A percentile compares a stretch with the other conserved stretches of the same genome.
phyloP scores from a whole-genome alignment of 106 monocot species.

The Allium cepa region DNA sequence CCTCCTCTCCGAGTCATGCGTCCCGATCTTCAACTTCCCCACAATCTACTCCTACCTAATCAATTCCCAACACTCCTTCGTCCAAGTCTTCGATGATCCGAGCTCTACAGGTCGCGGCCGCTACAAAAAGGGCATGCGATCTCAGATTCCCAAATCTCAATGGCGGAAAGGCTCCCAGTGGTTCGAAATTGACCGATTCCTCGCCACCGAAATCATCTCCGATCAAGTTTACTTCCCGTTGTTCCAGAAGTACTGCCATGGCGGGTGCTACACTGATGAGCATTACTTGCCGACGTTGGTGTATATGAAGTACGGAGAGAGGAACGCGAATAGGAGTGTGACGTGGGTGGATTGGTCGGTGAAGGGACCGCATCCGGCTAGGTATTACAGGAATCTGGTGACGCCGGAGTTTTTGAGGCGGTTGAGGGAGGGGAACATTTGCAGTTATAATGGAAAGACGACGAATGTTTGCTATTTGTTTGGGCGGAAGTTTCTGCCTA shows the following conservation, averaged over 20 bases:
- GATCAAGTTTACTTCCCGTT: conserved; percentile 38
- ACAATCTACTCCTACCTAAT: conserved; percentile 50
- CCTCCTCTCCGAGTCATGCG: conserved; percentile 61
- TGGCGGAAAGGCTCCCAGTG: conserved; percentile 82
- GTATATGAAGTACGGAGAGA: conserved; percentile 10
- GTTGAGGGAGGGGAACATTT: conserved; percentile 31
- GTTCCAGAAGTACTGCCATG: conserved; percentile 29
- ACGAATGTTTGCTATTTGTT: conserved; percentile 57
- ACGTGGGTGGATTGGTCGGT: conserved; percentile 87
- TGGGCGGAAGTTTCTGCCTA: conserved; percentile 2
- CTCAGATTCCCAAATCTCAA: conserved; percentile 4
- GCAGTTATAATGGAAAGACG: conserved; percentile 51
- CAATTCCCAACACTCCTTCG: conserved; percentile 26
- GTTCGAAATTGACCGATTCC: conserved; percentile 47
- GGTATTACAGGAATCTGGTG: conserved; percentile 30
- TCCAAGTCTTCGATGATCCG: conserved; percentile 29
- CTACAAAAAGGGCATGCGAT: conserved; percentile 29
- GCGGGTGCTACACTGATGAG: conserved; percentile 54
- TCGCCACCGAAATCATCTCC: conserved; percentile 42
- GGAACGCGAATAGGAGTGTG: conserved; percentile 55
- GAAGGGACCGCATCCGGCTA: conserved; percentile 42
- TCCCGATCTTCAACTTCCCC: conserved; percentile 60
- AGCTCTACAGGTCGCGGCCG: conserved; percentile 30
- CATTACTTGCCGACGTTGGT: conserved; percentile 80
- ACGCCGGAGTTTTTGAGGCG: conserved; percentile 30